phyloP scores from a whole-genome alignment of 495 filamentous ascomycete species.

The Neurospora intermedia region DNA sequence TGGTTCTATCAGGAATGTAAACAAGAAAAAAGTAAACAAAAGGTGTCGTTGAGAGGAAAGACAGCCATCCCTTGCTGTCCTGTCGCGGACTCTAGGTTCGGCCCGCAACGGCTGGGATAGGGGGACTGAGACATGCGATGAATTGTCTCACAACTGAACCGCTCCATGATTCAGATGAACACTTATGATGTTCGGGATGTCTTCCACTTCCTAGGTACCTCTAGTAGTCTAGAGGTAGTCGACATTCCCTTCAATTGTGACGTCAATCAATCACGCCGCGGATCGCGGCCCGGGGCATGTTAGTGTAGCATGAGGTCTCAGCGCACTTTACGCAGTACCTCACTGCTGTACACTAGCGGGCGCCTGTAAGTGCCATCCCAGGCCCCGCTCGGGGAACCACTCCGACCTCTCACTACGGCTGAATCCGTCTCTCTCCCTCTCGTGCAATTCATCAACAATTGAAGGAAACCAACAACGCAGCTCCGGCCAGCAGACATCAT shows the following conservation, averaged over 20 bases:
- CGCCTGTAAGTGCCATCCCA: neutral
- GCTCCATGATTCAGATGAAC: neutral
- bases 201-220: neutral
- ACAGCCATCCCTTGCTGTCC: neutral
- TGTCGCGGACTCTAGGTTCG: neutral
- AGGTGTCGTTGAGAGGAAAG: neutral
- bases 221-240: neutral
- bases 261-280: neutral
- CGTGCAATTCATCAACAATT: neutral
- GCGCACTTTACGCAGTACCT: neutral
- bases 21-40: neutral
- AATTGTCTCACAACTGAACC: neutral
- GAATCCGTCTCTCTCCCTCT: neutral
- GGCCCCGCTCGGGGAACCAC: neutral
- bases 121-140: neutral
- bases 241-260: neutral
- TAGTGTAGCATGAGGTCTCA: neutral
- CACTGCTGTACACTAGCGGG: neutral
- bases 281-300: no score
- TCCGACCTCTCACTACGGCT: neutral
- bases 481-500: neutral
- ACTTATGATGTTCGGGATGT: neutral
- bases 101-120: neutral
- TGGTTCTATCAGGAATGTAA: neutral
- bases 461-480: neutral